Conservation (phyloP, 306 rosid species). For the Dalbergia cultrata region DNA sequence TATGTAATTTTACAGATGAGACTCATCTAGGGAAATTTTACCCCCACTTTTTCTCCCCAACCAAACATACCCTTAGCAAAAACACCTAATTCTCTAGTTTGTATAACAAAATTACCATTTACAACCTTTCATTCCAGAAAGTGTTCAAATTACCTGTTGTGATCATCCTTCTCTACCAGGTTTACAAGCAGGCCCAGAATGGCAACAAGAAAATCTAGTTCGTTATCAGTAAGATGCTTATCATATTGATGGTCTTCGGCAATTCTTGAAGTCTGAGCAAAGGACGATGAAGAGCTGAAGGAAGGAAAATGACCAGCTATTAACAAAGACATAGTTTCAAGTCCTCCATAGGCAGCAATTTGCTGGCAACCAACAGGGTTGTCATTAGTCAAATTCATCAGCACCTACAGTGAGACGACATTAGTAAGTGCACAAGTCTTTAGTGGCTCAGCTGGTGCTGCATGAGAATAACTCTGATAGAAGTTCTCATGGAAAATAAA, state of each 20-base stretch:
- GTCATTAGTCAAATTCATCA: conserved; percentile 97
- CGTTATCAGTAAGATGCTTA: conserved; percentile 78
- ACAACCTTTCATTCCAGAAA: not conserved
- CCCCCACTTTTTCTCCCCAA: too few relatives aligned
- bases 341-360: conserved; percentile 89
- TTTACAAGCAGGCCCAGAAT: conserved; percentile 96
- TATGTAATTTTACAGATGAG: too few relatives aligned
- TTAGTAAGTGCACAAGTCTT: conserved; percentile 8
- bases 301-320: conserved; percentile 93
- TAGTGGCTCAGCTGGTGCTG: not conserved
- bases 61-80: not conserved
- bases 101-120: too few relatives aligned
- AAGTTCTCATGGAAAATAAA: not conserved
- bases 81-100: not conserved
- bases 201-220: conserved; percentile 96
- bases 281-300: conserved; percentile 67
- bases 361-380: conserved; percentile 91
- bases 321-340: conserved; percentile 87
- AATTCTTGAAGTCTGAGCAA: conserved; percentile 47
- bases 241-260: conserved; percentile 58
- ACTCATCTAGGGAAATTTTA: too few relatives aligned
- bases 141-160: conserved; percentile 71
- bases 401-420: conserved; percentile 70
- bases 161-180: conserved; percentile 91
- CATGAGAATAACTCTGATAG: conserved; percentile 30